phyloP scores from a whole-genome alignment of 768 basidiomycete genomes.

The Collybia mongolica region DNA sequence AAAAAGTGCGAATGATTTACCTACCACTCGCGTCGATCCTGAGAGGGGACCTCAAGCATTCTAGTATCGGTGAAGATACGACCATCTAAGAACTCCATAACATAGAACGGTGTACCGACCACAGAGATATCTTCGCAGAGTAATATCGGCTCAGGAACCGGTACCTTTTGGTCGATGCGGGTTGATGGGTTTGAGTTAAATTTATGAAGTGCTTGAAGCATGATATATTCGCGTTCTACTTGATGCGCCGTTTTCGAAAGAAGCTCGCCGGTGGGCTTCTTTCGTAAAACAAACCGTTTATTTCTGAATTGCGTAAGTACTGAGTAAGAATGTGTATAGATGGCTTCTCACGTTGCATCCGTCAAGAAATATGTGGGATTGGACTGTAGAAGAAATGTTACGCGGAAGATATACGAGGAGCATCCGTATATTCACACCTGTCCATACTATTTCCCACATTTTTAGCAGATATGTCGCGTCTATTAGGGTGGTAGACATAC shows the following conservation, averaged over 20 bases:
- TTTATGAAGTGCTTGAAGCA: constrained; percentile 73
- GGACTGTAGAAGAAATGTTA: constrained; percentile 46
- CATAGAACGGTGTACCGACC: constrained; percentile 89
- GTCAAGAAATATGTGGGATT: constrained; percentile 97
- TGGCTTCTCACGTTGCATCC: constrained; percentile 57
- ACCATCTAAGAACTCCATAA: constrained; percentile 96
- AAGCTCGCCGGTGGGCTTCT: constrained; percentile 88
- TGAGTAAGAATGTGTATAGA: neutral
- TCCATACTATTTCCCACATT: constrained; percentile 58
- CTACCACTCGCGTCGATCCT: constrained; percentile 72
- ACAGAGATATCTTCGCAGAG: constrained; percentile 78
- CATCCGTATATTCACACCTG: constrained; percentile 53
- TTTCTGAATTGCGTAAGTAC: constrained; percentile 30
- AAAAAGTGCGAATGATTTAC: constrained; percentile 16
- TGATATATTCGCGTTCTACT: constrained; percentile 88
- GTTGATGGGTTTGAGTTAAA: constrained; percentile 65
- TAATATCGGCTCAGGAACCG: constrained; percentile 81
- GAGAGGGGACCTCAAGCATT: constrained; percentile 65
- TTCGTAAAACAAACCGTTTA: constrained; percentile 79
- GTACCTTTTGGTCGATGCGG: constrained; percentile 53
- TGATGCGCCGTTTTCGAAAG: constrained; percentile 92
- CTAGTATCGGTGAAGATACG: constrained; percentile 87
- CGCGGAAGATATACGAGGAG: neutral
- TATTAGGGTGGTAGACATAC: constrained; percentile 36
- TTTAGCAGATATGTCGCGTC: too few relatives aligned